phyloP scores from a whole-genome alignment of 305 asterid genomes.

The Fraxinus velutina region DNA sequence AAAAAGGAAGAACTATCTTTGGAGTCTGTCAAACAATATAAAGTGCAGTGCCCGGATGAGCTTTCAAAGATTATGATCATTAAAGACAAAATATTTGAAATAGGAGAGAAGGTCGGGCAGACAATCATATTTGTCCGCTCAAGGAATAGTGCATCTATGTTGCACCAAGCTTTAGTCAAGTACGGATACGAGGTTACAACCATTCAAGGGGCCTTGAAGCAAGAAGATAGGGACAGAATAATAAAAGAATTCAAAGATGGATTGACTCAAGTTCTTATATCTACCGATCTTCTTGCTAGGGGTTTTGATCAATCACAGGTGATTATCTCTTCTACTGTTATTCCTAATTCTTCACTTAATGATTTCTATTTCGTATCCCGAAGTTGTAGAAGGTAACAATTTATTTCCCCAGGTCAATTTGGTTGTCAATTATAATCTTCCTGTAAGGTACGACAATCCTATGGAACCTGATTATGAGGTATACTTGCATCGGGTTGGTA shows the following conservation, averaged over 20 bases:
- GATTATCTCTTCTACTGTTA: constrained; percentile 9
- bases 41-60: constrained; percentile 88
- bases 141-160: constrained; percentile 43
- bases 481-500: constrained; percentile 89
- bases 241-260: constrained; percentile 87
- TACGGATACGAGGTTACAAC: constrained; percentile 86
- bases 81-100: constrained; percentile 78
- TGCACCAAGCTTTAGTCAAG: constrained; percentile 55
- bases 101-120: constrained; percentile 84
- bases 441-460: constrained; percentile 40
- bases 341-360: neutral
- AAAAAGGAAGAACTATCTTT: constrained; percentile 80
- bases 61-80: constrained; percentile 67
- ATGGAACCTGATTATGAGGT: constrained; percentile 84
- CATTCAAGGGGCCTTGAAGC: constrained; percentile 77
- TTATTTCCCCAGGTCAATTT: constrained; percentile 62
- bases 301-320: constrained; percentile 95
- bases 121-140: constrained; percentile 70
- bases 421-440: constrained; percentile 88
- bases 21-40: constrained; percentile 81
- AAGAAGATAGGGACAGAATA: constrained; percentile 68
- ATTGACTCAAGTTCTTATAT: constrained; percentile 82
- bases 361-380: neutral
- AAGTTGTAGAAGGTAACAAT: neutral
- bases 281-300: constrained; percentile 91